Conservation (phyloP, 768 basidiomycete genomes). For the Leccinum disarticulatum region DNA sequence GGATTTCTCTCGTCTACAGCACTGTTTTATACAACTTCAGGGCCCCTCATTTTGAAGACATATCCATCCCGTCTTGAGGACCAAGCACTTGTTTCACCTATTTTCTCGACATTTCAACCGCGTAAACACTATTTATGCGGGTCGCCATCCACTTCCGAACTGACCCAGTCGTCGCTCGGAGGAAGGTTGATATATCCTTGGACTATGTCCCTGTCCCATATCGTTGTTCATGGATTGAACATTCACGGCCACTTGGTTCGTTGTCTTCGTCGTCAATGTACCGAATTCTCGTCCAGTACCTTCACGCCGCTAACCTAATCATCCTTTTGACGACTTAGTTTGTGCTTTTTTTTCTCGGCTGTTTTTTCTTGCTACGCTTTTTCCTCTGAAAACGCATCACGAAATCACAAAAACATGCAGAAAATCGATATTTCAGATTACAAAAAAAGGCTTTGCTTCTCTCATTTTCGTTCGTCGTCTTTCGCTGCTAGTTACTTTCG, state of each 20-base stretch:
- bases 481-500: conserved; percentile 19
- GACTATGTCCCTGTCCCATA: conserved; percentile 30
- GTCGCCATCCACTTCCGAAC: conserved; percentile 15
- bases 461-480: conserved; percentile 28
- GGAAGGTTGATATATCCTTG: conserved; percentile 34
- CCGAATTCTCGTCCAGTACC: conserved; percentile 32
- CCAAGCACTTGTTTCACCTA: conserved; percentile 32
- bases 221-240: conserved; percentile 40
- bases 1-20: conserved; percentile 28
- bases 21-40: conserved; percentile 25
- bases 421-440: conserved; percentile 35
- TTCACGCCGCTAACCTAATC: conserved; percentile 37
- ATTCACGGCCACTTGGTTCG: conserved; percentile 25
- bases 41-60: conserved; percentile 46
- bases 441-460: conserved; percentile 47
- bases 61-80: conserved; percentile 65
- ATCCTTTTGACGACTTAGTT: conserved; percentile 38
- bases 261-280: conserved; percentile 33
- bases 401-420: conserved; percentile 39
- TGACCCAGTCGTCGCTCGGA: conserved; percentile 28
- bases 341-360: conserved; percentile 35
- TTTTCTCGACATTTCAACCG: conserved; percentile 29
- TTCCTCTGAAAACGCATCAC: conserved; percentile 28
- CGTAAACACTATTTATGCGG: conserved; percentile 34
- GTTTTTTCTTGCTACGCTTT: conserved; percentile 41